phyloP scores from a whole-genome alignment of 2,329 filamentous ascomycete genomes.

The Calonectria pseudoreteaudii region DNA sequence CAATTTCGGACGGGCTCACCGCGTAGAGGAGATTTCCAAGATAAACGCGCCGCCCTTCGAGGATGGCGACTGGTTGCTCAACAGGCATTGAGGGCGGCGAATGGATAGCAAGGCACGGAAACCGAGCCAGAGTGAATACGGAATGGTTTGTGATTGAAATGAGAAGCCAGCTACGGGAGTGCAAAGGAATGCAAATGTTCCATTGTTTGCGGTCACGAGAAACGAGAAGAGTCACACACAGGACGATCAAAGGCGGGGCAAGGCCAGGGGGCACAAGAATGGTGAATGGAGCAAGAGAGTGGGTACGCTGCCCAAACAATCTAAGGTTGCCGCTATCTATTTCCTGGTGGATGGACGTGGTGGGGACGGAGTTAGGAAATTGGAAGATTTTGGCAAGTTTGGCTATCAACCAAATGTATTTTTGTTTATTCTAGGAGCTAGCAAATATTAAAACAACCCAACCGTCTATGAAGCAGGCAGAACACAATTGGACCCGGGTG shows the following conservation, averaged over 20 bases:
- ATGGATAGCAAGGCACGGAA: not conserved
- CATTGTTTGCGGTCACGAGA: no score
- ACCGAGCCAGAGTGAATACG: no score
- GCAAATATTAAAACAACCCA: not conserved
- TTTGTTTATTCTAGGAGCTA: not conserved
- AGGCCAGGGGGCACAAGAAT: not conserved
- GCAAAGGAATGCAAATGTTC: no score
- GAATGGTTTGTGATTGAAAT: not conserved
- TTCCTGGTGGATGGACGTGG: no score
- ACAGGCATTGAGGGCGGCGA: not conserved
- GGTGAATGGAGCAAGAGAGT: not conserved
- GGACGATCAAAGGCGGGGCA: not conserved
- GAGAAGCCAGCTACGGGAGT: not conserved
- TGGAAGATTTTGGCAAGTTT: not conserved
- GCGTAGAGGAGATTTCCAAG: slow-evolving; percentile 71
- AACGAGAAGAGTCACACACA: not conserved
- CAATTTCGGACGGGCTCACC: slow-evolving; percentile 67
- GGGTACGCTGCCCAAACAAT: no score
- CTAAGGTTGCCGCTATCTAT: no score
- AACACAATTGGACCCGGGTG: not conserved
- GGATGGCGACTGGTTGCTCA: slow-evolving; percentile 35
- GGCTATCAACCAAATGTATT: not conserved
- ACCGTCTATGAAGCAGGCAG: not conserved
- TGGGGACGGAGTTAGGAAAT: no score
- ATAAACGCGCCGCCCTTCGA: slow-evolving; percentile 64